phyloP scores from a whole-genome alignment of 352 stramenopile genomes.

The Pythium oligandrum region DNA sequence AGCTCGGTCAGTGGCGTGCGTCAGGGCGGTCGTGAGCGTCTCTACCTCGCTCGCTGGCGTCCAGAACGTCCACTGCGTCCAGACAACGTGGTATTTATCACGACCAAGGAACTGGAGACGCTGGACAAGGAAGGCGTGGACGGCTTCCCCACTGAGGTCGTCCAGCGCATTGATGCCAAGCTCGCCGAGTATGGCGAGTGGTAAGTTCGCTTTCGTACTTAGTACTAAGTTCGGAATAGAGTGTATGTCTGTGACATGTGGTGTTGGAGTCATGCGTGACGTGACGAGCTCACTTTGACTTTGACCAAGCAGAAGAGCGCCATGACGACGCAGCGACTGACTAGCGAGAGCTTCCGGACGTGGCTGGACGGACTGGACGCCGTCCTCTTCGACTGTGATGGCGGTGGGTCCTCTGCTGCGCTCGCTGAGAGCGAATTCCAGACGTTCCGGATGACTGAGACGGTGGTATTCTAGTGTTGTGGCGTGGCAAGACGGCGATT shows the following conservation, averaged over 20 bases:
- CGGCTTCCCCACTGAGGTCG: slow-evolving; percentile 61
- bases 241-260: too few relatives aligned
- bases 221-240: too few relatives aligned
- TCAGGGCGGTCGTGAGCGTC: slow-evolving; percentile 68
- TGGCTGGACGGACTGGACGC: slow-evolving; percentile 63
- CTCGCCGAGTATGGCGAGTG: slow-evolving; percentile 61
- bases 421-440: too few relatives aligned
- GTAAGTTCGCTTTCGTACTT: slow-evolving; percentile 1
- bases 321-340: not conserved
- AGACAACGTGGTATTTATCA: slow-evolving; percentile 87
- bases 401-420: not conserved
- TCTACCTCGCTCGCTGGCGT: slow-evolving; percentile 86
- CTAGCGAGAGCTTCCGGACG: slow-evolving; percentile 6
- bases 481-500: slow-evolving; percentile 52
- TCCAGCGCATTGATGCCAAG: slow-evolving; percentile 62
- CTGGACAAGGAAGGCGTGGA: slow-evolving; percentile 59
- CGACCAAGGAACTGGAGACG: slow-evolving; percentile 61
- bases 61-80: slow-evolving; percentile 53
- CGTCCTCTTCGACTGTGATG: slow-evolving; percentile 66
- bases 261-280: too few relatives aligned
- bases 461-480: slow-evolving; percentile 35
- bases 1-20: slow-evolving; percentile 65
- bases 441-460: too few relatives aligned
- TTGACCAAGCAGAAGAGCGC: too few relatives aligned
- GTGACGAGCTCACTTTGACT: too few relatives aligned